phyloP scores from a whole-genome alignment of 495 filamentous ascomycete genomes.

The Stereocaulon alpinum region DNA sequence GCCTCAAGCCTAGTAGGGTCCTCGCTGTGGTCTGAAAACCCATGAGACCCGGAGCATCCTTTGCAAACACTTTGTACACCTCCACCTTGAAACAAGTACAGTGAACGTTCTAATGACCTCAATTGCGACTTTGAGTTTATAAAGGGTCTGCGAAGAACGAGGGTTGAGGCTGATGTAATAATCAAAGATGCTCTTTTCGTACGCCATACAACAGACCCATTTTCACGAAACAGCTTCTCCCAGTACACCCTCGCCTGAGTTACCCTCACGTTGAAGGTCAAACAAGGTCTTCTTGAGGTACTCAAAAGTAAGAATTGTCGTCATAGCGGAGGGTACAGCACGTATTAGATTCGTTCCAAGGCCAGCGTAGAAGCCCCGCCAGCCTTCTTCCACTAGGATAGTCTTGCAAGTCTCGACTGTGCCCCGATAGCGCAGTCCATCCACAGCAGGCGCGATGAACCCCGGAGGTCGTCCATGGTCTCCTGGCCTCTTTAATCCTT shows the following conservation, averaged over 20 bases:
- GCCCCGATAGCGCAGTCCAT: constrained; percentile 65
- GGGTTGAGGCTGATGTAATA: neutral
- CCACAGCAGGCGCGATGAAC: constrained; percentile 44
- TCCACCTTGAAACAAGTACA: neutral
- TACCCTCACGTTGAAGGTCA: constrained; percentile 40
- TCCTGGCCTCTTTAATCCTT: constrained; percentile 23
- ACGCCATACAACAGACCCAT: neutral
- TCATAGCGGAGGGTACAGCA: constrained; percentile 88
- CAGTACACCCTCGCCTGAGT: constrained; percentile 25
- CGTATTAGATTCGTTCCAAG: constrained; percentile 98
- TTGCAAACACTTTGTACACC: neutral
- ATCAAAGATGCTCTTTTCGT: neutral
- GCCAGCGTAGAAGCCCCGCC: constrained; percentile 92
- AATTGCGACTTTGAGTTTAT: neutral
- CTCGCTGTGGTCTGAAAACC: neutral
- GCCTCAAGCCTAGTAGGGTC: neutral
- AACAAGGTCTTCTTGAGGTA: constrained; percentile 55
- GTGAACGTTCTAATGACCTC: neutral
- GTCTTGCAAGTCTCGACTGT: constrained; percentile 72
- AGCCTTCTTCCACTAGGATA: constrained; percentile 85
- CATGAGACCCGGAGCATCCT: neutral
- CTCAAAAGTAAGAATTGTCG: constrained; percentile 96
- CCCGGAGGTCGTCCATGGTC: constrained; percentile 36
- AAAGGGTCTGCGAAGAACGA: neutral
- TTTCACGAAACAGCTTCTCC: constrained; percentile 10